Conservation (phyloP, 2,329 filamentous ascomycete species). For the Penicillium sp. region DNA sequence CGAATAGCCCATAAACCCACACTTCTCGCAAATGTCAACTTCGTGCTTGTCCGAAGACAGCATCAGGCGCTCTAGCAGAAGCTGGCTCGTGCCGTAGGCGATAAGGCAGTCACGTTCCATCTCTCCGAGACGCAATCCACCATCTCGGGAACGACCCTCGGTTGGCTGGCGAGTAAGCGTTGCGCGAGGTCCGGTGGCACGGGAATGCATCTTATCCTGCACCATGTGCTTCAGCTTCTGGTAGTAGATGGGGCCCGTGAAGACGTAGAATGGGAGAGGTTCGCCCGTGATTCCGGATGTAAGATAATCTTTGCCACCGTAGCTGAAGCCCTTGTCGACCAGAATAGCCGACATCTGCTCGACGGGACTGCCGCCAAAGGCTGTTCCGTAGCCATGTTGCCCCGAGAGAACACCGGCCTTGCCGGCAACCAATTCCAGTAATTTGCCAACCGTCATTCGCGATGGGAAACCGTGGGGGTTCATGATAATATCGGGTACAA, state of each 20-base stretch:
- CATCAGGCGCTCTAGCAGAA: conserved; percentile 92
- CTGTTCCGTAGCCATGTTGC: conserved; percentile 83
- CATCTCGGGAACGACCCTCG: conserved; percentile 87
- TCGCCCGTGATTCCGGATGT: conserved; percentile 95
- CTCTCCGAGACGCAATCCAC: conserved; percentile 88
- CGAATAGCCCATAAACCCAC: conserved; percentile 91
- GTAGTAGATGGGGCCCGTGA: conserved; percentile 98
- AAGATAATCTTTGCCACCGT: conserved; percentile 95
- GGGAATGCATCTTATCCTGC: conserved; percentile 98
- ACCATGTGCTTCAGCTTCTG: conserved; percentile 99
- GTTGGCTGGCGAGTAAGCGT: conserved; percentile 94
- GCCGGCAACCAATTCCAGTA: conserved; percentile 89
- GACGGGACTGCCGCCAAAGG: conserved; percentile 76
- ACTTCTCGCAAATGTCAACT: conserved; percentile 90
- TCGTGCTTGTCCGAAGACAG: conserved; percentile 84
- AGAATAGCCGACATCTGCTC: conserved; percentile 85
- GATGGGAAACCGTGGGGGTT: conserved; percentile 99
- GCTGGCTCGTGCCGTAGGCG: conserved; percentile 89
- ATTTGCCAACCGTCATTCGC: conserved; percentile 98
- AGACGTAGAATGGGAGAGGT: conserved; percentile 89
- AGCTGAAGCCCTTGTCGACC: conserved; percentile 85
- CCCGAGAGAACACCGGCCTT: conserved; percentile 88
- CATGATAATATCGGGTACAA: conserved; percentile 99
- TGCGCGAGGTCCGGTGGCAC: conserved; percentile 81
- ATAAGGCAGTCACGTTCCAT: conserved; percentile 99